phyloP scores from a whole-genome alignment of 345 rosid species.

The Hibiscus syriacus region DNA sequence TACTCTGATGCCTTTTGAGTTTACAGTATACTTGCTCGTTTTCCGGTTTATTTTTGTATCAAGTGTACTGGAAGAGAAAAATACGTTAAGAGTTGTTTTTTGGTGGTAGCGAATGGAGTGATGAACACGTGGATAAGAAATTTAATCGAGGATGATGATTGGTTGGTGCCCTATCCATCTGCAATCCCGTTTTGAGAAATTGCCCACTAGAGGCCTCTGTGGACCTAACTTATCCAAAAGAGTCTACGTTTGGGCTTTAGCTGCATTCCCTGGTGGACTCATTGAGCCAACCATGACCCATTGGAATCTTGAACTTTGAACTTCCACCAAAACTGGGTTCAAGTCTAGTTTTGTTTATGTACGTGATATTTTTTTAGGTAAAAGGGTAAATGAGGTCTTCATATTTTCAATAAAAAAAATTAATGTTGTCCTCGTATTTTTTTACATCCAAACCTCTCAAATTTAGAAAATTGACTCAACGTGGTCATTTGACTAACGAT shows the following conservation, averaged over 20 bases:
- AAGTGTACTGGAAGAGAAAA: neutral
- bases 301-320: no score
- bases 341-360: neutral
- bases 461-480: no score
- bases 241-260: neutral
- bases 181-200: neutral
- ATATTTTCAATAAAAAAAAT: no score
- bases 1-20: neutral
- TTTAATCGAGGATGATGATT: neutral
- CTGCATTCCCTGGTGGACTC: neutral
- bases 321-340: no score
- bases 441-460: no score
- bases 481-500: no score
- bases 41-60: neutral
- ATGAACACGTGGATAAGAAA: neutral
- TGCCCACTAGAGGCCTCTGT: no score
- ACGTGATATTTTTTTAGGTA: no score
- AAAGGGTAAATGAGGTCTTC: no score
- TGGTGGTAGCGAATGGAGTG: neutral
- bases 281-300: neutral
- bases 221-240: no score
- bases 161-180: neutral
- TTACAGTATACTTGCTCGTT: neutral
- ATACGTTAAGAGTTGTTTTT: neutral
- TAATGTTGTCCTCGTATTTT: no score